Evolutionary conservation across 306 rosid species (phyloP).

Genomic region (Sphenostylis stenocarpa): DNA sequence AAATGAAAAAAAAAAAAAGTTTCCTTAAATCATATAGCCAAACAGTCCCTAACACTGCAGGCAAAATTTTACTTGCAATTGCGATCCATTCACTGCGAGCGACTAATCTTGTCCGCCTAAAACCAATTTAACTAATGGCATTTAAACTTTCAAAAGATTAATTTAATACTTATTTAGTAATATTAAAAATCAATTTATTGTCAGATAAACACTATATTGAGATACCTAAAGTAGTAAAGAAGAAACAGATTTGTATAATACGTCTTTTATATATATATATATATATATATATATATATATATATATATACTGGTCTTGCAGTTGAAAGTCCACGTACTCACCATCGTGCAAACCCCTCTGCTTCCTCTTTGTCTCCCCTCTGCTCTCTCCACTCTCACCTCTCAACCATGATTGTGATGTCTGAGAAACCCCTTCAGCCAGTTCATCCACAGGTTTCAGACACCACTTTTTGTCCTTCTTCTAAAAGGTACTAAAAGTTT

Average conservation of each 20-base stretch:
- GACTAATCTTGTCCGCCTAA: neutral
- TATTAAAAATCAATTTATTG: neutral
- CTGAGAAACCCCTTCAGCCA: slow-evolving; percentile 58
- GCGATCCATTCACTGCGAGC: no score
- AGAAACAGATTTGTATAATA: neutral
- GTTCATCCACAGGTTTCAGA: slow-evolving; percentile 48
- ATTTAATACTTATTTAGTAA: neutral
- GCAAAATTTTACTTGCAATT: no score
- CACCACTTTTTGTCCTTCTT: slow-evolving; percentile 36
- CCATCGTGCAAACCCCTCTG: slow-evolving; percentile 17
- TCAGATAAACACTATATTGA: neutral
- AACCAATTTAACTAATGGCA: neutral
- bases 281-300: neutral
- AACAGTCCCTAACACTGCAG: no score
- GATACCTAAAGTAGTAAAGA: neutral
- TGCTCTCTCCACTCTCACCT: neutral
- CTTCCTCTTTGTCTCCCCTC: slow-evolving; percentile 24
- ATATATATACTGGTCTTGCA: neutral
- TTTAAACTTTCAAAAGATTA: neutral
- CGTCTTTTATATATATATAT: neutral
- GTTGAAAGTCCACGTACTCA: neutral
- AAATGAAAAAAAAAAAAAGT: no score
- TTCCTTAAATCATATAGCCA: no score
- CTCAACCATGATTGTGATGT: slow-evolving; percentile 56
- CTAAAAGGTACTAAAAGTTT: slow-evolving; percentile 49